Conservation (phyloP, 768 basidiomycete genomes). For the Heimioporus sp. region DNA sequence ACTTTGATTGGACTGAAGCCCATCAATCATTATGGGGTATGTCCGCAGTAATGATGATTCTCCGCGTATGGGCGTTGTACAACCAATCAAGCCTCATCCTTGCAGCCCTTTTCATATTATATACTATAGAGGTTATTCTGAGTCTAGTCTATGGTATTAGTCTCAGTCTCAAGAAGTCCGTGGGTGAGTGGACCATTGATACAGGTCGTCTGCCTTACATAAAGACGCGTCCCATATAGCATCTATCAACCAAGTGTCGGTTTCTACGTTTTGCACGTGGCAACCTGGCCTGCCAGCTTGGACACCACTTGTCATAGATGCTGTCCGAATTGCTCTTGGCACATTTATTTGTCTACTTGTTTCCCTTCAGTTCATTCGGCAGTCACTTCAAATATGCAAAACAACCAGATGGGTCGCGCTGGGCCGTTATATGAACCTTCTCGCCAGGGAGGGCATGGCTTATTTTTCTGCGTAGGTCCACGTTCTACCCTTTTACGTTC, state of each 20-base stretch:
- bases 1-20: too few relatives aligned
- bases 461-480: not conserved
- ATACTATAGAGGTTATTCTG: not conserved
- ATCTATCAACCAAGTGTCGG: not conserved
- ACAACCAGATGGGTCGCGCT: not conserved
- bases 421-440: not conserved
- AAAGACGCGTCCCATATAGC: not conserved
- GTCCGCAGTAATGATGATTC: not conserved
- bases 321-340: not conserved
- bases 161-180: not conserved
- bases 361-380: not conserved
- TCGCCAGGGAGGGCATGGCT: not conserved
- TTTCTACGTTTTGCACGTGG: not conserved
- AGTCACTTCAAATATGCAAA: not conserved
- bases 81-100: not conserved
- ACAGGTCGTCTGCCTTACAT: not conserved
- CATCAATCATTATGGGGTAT: not conserved
- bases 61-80: not conserved
- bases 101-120: not conserved
- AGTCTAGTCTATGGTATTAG: not conserved
- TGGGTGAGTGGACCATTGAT: not conserved
- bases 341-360: not conserved
- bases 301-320: not conserved
- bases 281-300: not conserved
- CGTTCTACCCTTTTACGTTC: not conserved